Base-by-base conservation (phyloP, 2,329 filamentous ascomycete genomes). In the Apiospora aurea region DNA sequence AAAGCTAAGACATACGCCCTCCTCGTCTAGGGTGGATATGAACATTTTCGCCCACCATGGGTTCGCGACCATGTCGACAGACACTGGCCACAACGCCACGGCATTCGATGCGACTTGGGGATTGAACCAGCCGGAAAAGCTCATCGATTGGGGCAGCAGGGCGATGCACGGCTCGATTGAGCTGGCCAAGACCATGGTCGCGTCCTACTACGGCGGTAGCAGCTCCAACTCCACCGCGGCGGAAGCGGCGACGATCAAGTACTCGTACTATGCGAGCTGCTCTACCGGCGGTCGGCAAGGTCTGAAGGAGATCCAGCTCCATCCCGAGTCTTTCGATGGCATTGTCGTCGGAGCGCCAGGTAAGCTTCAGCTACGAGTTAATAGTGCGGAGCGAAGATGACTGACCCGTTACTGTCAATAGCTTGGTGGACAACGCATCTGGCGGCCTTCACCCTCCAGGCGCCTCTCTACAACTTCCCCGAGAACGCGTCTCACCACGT, bases 271-370 rank as follows among this genome's bases (percentile, higher is more conserved):
- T 76, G 81, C 84, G 10, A 88, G 88, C 49, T 91, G 89, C 77
- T 90, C 87, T 0, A 90, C 88, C 0, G 89, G 89, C 34, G 89
- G 89, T 0, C 82, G 89, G 0, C 88, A 91, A 78, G 89, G 89
- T 10, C 79, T 90, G 16, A 87, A 85, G 70, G 85, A 88, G 72
- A 81, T 87, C 4, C 85, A 90, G 75, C 75, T 83, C 24, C 86
- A 85, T 73, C 87, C 88, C 0, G 84, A 87, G 21, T 87, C 87
- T 71, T 90, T 90, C 72, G 87, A 90, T 73, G 89, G 88, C 16
- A 83, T 88, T n/a, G 79, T 89, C 0, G 84, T 88, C 8, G 87
- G 87, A 0, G 82, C 80, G 2, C 82, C 84, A n/a, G 86, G 72
- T 73, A 47, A 51, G 72, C 44, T 16, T 84, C 5, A 81, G 84